Percentiles rank a stretch among this genome's conserved stretches.
These are phyloP conservation scores for Verticillium klebahnii DNA, from an alignment of 2,329 filamentous ascomycete species.

Conservation along the genomic window DNA sequence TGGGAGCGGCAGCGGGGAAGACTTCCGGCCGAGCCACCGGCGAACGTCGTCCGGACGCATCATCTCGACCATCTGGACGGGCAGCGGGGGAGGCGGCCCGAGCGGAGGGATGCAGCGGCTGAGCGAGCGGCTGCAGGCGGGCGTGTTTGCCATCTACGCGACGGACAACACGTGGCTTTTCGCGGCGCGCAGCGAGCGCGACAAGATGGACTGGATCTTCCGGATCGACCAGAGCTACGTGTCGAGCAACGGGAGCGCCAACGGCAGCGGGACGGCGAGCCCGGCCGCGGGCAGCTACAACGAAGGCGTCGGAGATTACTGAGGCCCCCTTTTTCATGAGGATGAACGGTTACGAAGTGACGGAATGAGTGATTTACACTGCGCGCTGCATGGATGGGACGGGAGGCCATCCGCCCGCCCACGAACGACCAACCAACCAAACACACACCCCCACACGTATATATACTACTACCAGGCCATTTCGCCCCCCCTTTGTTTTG, in stretches of 20 bases:
- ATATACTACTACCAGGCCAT: neutral
- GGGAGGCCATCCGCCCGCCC: neutral
- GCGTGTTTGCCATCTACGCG: slow-evolving; percentile 92
- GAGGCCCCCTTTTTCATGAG: slow-evolving; percentile 1
- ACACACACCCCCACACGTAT: neutral
- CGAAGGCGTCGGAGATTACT: slow-evolving; percentile 3
- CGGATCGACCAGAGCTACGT: slow-evolving; percentile 80
- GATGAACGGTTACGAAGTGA: neutral
- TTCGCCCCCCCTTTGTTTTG: neutral
- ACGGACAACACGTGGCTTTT: slow-evolving; percentile 95
- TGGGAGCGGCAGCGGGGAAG: slow-evolving; percentile 22
- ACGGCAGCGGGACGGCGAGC: slow-evolving; percentile 32
- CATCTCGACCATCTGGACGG: slow-evolving; percentile 53
- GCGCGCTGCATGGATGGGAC: neutral
- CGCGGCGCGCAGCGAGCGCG: slow-evolving; percentile 78
- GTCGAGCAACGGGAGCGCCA: slow-evolving; percentile 39
- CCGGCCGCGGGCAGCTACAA: slow-evolving; percentile 16
- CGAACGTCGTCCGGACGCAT: slow-evolving; percentile 46
- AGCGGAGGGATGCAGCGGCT: slow-evolving; percentile 44
- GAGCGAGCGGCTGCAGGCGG: slow-evolving; percentile 56
- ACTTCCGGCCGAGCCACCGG: slow-evolving; percentile 41
- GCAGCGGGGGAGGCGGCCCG: slow-evolving; percentile 31
- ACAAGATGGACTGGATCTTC: slow-evolving; percentile 97
- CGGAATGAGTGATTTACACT: neutral
- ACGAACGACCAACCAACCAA: neutral